These are phyloP conservation scores for Aspergillus unguis DNA, from an alignment of 2,329 filamentous ascomycete genomes.

Conservation along the genomic window DNA sequence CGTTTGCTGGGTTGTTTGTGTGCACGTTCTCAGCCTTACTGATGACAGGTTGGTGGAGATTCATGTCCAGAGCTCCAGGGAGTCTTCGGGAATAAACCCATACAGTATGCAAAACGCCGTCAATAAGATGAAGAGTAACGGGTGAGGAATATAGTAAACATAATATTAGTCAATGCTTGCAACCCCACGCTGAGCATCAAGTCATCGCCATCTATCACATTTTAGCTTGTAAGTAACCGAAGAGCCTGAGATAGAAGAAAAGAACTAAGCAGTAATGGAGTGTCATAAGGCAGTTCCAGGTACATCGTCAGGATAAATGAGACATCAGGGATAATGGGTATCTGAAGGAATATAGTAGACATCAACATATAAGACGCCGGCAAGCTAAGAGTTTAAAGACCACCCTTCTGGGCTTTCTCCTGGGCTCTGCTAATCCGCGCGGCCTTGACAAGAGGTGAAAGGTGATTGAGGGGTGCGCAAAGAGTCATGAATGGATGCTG, in stretches of 20 bases:
- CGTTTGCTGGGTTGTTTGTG: too few species aligned
- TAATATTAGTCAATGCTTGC: slow-evolving; percentile 5
- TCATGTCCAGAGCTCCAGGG: too few species aligned
- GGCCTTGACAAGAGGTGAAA: slow-evolving; percentile 82
- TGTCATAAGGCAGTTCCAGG: slow-evolving; percentile 20
- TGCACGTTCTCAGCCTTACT: too few species aligned
- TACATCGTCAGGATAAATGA: slow-evolving; percentile 19
- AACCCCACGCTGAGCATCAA: slow-evolving; percentile 14
- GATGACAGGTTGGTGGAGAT: too few species aligned
- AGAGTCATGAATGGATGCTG: slow-evolving; percentile 78
- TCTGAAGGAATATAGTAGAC: slow-evolving; percentile 30
- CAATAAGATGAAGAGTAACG: slow-evolving; percentile 6
- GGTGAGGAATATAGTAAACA: slow-evolving; percentile 11
- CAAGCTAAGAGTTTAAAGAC: slow-evolving; percentile 25
- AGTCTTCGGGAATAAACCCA: too few species aligned
- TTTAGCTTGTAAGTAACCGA: slow-evolving; percentile 13
- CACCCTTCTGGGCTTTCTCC: slow-evolving; percentile 71
- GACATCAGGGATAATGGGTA: slow-evolving; percentile 25
- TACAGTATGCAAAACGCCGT: slow-evolving; percentile 10
- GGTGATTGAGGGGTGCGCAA: slow-evolving; percentile 69
- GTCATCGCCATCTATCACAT: slow-evolving; percentile 27
- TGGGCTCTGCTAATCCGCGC: slow-evolving; percentile 81
- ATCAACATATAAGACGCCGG: slow-evolving; percentile 25
- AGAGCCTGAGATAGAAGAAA: slow-evolving; percentile 10
- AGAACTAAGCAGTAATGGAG: slow-evolving; percentile 6